Conservation (phyloP, 495 filamentous ascomycete species). For the Aspergillus sclerotiicarbonarius region DNA sequence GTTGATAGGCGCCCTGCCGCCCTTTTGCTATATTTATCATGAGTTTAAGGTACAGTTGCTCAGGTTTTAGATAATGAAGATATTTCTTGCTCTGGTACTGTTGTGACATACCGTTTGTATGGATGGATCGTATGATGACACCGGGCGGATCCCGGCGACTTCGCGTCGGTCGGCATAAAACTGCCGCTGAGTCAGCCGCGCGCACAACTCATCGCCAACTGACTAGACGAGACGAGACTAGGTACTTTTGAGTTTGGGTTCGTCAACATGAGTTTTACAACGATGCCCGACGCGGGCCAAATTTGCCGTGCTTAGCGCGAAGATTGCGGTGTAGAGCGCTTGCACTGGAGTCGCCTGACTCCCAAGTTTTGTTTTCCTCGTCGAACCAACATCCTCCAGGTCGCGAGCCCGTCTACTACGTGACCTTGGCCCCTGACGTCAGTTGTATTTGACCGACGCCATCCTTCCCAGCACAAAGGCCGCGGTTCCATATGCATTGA, state of each 20-base stretch:
- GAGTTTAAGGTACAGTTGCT: too few relatives aligned
- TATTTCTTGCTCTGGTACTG: neutral
- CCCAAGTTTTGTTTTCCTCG: neutral
- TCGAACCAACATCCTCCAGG: neutral
- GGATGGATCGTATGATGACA: neutral
- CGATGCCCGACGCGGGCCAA: conserved; percentile 5
- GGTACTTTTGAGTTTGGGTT: conserved; percentile 11
- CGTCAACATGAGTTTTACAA: conserved; percentile 9
- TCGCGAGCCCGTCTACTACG: conserved; percentile 13
- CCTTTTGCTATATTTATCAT: too few relatives aligned
- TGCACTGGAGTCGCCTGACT: neutral
- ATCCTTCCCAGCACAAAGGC: conserved; percentile 13
- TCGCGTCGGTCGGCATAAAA: conserved; percentile 1
- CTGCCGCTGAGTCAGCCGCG: conserved; percentile 11
- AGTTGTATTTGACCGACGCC: conserved; percentile 23
- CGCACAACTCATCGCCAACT: conserved; percentile 14
- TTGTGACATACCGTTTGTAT: neutral
- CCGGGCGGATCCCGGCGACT: neutral
- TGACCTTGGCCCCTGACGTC: conserved; percentile 29
- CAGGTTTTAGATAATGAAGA: neutral
- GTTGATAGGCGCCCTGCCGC: too few relatives aligned
- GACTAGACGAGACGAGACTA: neutral
- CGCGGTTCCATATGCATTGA: conserved; percentile 23
- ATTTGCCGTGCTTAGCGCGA: neutral
- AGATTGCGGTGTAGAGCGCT: conserved; percentile 7